These are phyloP conservation scores for Aspergillus indologenus DNA, from an alignment of 495 filamentous ascomycete species.

Conservation along the genomic window DNA sequence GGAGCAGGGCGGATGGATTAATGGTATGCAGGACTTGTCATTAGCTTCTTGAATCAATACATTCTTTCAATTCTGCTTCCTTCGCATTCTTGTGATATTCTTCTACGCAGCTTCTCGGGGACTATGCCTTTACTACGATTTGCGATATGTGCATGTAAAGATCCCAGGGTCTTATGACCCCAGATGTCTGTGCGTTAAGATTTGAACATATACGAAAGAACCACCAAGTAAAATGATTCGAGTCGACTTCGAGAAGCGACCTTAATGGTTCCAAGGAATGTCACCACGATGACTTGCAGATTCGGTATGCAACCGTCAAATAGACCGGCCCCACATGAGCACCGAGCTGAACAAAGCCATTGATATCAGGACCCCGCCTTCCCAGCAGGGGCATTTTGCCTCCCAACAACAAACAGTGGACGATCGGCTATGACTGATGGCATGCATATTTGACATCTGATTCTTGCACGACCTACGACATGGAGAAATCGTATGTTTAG, in stretches of 20 bases:
- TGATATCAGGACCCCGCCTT: not conserved
- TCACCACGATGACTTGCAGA: not conserved
- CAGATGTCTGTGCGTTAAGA: too few relatives aligned
- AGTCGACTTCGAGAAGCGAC: not conserved
- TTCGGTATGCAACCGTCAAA: not conserved
- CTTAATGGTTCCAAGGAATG: not conserved
- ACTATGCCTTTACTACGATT: too few relatives aligned
- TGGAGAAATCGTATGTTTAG: too few relatives aligned
- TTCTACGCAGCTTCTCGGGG: too few relatives aligned
- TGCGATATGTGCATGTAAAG: too few relatives aligned
- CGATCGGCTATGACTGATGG: not conserved
- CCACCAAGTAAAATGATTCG: too few relatives aligned
- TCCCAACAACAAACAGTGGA: too few relatives aligned
- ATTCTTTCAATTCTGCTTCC: not conserved
- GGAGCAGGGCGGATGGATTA: not conserved
- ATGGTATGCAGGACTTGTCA: not conserved
- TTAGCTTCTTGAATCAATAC: not conserved
- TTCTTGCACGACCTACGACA: too few relatives aligned
- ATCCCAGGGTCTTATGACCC: too few relatives aligned
- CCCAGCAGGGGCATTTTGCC: not conserved
- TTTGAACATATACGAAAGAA: too few relatives aligned
- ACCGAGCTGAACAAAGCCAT: not conserved
- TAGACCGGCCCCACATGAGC: not conserved
- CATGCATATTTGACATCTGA: not conserved
- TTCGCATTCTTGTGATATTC: too few relatives aligned